phyloP scores from a whole-genome alignment of 176 grass and related monocot genomes.

The Rhynchospora tenuis region DNA sequence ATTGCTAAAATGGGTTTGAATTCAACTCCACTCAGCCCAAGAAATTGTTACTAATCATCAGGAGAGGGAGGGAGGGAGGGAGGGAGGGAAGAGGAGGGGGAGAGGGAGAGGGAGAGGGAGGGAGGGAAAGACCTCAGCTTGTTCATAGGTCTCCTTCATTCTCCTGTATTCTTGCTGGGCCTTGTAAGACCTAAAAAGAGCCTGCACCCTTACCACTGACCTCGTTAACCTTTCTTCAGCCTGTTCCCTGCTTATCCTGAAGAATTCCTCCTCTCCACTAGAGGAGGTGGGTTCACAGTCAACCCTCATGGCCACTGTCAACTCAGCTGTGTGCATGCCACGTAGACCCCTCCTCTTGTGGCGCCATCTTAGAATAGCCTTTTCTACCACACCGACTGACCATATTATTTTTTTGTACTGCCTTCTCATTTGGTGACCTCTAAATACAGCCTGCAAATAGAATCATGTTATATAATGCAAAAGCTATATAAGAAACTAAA shows the following conservation, averaged over 20 bases:
- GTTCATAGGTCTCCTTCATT: conserved; percentile 74
- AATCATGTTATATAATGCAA: background rate
- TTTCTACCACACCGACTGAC: conserved; percentile 92
- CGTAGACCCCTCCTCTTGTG: conserved; percentile 84
- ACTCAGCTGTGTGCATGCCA: conserved; percentile 55
- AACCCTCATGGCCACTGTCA: conserved; percentile 45
- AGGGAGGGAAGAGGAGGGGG: no score
- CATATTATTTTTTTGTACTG: conserved; percentile 86
- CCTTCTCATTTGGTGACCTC: conserved; percentile 76
- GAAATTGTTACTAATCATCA: background rate
- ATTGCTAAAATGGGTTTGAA: background rate
- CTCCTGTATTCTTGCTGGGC: conserved; percentile 94
- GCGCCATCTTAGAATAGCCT: conserved; percentile 93
- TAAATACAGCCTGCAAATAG: conserved; percentile 66
- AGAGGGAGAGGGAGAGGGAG: background rate
- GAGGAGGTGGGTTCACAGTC: conserved; percentile 50
- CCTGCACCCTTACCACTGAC: conserved; percentile 71
- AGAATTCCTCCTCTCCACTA: conserved; percentile 77
- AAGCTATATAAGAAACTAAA: background rate
- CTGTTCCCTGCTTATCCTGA: conserved; percentile 58
- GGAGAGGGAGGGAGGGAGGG: background rate
- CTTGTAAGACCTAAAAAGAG: conserved; percentile 82
- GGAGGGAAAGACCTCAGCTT: conserved; percentile 53
- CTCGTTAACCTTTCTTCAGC: conserved; percentile 75
- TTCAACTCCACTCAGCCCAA: background rate